Evolutionary conservation across 139 green algal genomes (phyloP), one percentile per base, ranked within the genome.

Genomic region (Chlorella sorokiniana): DNA sequence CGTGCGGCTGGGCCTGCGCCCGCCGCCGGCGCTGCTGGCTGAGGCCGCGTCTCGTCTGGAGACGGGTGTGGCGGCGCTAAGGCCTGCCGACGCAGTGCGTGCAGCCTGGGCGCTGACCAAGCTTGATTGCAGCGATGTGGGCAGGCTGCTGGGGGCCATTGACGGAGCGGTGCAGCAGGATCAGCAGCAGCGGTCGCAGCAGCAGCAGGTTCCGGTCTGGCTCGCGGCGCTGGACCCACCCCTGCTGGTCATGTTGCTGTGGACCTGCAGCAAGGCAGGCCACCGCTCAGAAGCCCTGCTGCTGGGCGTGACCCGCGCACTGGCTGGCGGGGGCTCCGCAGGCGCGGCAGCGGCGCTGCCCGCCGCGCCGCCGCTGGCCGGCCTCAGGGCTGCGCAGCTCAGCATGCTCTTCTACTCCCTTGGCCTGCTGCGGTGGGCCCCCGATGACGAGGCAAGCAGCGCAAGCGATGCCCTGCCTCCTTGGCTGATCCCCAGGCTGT

Each of bases 401-500:
- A 44, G 23, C 45, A 65, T 69, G 11, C 18, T 70, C 14, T 70
- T 77, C 10, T 83, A 83, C 51, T 59, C 44, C 3, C n/a, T 71
- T 18, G 75, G 75, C 18, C 20, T n/a, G 27, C 75, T 81, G 59
- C 51, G 52, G 27, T 79, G 73, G 73, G 52, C 54, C 23, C 73
- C 73, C 9, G 31, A 38, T 41, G 18, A 45, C 8, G n/a, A 69
- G 73, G 73, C 42, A 56, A 54, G 68, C 29, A 41, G 4, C 18
- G 62, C 56, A 35, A 20, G 22, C 27, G 7, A 1, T 33, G 22
- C 56, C 56, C 25, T n/a, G n/a, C n/a, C n/a, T n/a, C n/a, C n/a
- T n/a, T n/a, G n/a, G n/a, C n/a, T n/a, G n/a, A n/a, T n/a, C n/a
- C n/a, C n/a, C n/a, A n/a, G n/a, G n/a, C 8, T 68, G 25, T 68